These are phyloP conservation scores for Rosa lucieae DNA, from an alignment of 306 rosid species.

Conservation along the genomic window DNA sequence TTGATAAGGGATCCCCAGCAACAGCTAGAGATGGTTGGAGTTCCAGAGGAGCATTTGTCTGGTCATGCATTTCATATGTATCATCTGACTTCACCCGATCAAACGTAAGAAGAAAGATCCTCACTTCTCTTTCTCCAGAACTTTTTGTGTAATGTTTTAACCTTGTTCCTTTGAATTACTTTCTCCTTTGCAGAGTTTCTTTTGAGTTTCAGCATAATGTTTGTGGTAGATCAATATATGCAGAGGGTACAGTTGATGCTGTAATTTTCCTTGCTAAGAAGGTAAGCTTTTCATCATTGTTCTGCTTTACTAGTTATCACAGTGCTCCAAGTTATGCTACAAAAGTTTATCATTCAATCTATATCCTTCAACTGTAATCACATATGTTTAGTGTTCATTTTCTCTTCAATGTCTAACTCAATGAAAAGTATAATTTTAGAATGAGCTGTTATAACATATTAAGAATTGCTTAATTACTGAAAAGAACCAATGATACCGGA, in stretches of 20 bases:
- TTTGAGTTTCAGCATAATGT: conserved; percentile 97
- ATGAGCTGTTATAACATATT: background rate
- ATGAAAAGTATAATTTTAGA: background rate
- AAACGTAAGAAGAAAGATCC: conserved; percentile 50
- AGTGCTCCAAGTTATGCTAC: background rate
- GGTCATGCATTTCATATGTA: conserved; percentile 95
- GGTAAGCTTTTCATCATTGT: conserved; percentile 42
- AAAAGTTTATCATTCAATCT: background rate
- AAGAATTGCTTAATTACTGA: background rate
- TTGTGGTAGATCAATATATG: conserved; percentile 94
- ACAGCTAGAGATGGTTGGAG: conserved; percentile 85
- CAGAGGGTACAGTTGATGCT: conserved; percentile 91
- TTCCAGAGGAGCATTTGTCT: conserved; percentile 79
- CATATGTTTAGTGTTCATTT: background rate
- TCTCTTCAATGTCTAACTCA: background rate
- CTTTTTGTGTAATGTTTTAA: background rate
- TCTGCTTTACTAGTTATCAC: conserved; percentile 13
- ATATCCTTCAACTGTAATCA: background rate
- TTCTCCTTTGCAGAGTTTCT: conserved; percentile 63
- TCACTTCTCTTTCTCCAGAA: background rate
- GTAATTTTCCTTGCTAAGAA: conserved; percentile 79
- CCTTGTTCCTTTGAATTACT: background rate
- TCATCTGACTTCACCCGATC: conserved; percentile 79
- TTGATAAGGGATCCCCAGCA: conserved; percentile 77
- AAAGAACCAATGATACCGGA: background rate